A percentile compares a stretch with the other conserved stretches of the same genome.
phyloP scores from a whole-genome alignment of 2,329 filamentous ascomycete species.

The Seiridium unicorne region DNA sequence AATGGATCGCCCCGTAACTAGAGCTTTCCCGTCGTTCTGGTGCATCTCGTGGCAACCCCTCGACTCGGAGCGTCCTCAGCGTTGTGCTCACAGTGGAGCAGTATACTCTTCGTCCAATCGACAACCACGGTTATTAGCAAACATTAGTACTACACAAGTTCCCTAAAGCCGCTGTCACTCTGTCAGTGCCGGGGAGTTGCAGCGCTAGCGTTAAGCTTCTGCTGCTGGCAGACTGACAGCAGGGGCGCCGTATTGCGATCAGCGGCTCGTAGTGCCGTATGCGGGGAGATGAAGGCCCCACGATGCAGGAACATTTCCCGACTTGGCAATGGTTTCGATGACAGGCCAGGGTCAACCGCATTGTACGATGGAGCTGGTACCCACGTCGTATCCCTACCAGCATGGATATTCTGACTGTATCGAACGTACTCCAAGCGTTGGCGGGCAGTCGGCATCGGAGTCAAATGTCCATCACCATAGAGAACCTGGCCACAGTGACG shows the following conservation, averaged over 20 bases:
- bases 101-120: background rate
- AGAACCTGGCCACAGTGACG: conserved; percentile 5
- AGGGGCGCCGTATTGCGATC: conserved; percentile 4
- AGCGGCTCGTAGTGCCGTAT: conserved; percentile 3
- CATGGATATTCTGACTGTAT: background rate
- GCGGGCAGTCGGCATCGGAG: background rate
- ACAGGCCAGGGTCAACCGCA: background rate
- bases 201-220: conserved; percentile 5
- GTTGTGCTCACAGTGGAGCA: background rate
- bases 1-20: no score
- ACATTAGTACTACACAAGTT: background rate
- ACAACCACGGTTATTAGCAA: background rate
- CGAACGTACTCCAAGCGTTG: background rate
- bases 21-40: background rate
- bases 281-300: conserved; percentile 3
- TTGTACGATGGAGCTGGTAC: background rate
- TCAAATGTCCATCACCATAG: conserved; percentile 8
- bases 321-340: conserved; percentile 5
- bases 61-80: background rate
- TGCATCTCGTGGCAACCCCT: background rate
- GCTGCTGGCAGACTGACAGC: background rate
- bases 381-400: conserved; percentile 4
- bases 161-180: background rate
- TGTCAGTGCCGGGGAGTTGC: background rate
- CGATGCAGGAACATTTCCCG: conserved; percentile 5